phyloP scores from a whole-genome alignment of 1,284 basidiomycete species.

The Calocybe gambosa region DNA sequence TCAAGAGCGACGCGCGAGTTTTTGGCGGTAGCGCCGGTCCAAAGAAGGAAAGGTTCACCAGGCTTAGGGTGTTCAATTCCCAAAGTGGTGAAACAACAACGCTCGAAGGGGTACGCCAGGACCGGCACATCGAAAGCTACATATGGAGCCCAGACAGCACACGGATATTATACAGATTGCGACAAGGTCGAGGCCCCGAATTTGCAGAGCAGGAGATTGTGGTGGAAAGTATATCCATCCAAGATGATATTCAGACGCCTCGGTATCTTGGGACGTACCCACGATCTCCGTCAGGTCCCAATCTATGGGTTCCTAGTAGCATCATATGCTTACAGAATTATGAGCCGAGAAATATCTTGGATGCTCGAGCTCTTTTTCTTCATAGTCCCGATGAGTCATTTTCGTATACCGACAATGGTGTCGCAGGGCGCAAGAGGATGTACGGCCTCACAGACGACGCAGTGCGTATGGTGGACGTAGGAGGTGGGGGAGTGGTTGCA shows the following conservation, averaged over 20 bases:
- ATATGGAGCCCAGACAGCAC: constrained; percentile 25
- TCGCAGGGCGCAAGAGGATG: constrained; percentile 16
- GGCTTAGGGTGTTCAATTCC: constrained; percentile 21
- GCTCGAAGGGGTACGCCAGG: constrained; percentile 16
- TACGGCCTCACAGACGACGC: constrained; percentile 26
- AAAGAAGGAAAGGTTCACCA: constrained; percentile 13
- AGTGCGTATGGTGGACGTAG: constrained; percentile 24
- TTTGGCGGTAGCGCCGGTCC: constrained; percentile 16
- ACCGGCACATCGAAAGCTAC: constrained; percentile 24
- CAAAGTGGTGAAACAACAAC: constrained; percentile 17
- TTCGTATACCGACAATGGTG: constrained; percentile 5
- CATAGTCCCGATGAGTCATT: constrained; percentile 10
- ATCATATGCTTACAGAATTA: constrained; percentile 24
- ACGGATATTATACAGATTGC: constrained; percentile 23
- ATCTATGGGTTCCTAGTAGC: constrained; percentile 22
- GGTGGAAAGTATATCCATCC: constrained; percentile 20
- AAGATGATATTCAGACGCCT: constrained; percentile 10
- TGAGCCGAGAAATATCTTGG: constrained; percentile 22
- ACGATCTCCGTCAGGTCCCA: constrained; percentile 21
- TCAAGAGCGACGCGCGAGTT: constrained; percentile 21
- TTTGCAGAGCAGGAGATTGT: constrained; percentile 22
- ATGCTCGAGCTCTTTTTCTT: constrained; percentile 24
- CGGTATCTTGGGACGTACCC: constrained; percentile 19
- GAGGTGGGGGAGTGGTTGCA: constrained; percentile 19
- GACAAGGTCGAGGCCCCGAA: constrained; percentile 22